Conservation (phyloP, 2,329 filamentous ascomycete species). For the Pseudogymnoascus sp. region DNA sequence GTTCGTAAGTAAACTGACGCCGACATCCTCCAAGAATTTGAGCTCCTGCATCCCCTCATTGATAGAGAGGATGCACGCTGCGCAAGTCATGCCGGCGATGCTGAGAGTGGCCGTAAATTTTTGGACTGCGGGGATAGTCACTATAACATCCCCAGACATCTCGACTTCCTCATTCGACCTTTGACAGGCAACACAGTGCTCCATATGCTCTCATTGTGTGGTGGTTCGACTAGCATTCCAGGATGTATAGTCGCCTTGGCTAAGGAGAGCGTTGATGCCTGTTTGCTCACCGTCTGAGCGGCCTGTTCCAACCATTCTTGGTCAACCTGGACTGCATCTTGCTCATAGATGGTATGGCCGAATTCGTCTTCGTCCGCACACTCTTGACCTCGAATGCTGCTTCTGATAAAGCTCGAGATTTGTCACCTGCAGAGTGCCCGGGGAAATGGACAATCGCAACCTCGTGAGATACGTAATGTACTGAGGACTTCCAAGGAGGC, state of each 20-base stretch:
- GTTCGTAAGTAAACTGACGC: slow-evolving; percentile 40
- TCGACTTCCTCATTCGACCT: slow-evolving; percentile 7
- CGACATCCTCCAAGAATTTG: slow-evolving; percentile 36
- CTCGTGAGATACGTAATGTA: not conserved
- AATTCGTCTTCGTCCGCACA: slow-evolving; percentile 10
- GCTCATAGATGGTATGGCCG: not conserved
- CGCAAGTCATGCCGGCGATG: slow-evolving; percentile 45
- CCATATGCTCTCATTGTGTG: not conserved
- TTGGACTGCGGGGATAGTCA: slow-evolving; percentile 6
- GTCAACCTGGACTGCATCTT: not conserved
- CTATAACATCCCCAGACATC: not conserved
- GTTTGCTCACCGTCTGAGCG: not conserved
- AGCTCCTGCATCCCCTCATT: slow-evolving; percentile 35
- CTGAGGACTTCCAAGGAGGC: not conserved
- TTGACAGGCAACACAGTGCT: not conserved
- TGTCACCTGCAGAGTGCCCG: not conserved
- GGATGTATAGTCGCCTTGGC: not conserved
- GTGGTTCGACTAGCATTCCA: not conserved
- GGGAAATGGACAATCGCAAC: slow-evolving; percentile 6
- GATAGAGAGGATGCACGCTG: slow-evolving; percentile 39
- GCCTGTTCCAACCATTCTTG: slow-evolving; percentile 8
- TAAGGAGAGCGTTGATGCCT: not conserved
- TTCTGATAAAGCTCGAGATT: slow-evolving; percentile 8
- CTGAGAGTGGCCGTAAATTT: slow-evolving; percentile 32
- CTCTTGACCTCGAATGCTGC: slow-evolving; percentile 8